Evolutionary conservation across 768 basidiomycete species (phyloP).

Genomic region (Sutorius australiensis): DNA sequence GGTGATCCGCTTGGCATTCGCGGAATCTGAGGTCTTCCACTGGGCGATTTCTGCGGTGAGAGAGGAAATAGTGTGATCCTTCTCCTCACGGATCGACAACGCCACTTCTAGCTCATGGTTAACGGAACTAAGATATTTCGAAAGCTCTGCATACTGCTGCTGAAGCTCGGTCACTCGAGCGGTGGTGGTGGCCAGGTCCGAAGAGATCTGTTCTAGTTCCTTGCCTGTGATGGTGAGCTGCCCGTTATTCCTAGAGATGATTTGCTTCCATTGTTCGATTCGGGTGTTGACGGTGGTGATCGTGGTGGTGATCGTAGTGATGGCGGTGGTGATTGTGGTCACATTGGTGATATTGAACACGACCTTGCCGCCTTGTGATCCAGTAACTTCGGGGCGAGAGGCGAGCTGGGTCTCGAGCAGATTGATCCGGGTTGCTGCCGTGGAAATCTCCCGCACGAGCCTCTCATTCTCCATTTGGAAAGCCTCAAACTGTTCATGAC

Average conservation of each 20-base stretch:
- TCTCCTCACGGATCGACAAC: not conserved
- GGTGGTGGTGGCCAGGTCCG: not conserved
- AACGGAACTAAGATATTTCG: not conserved
- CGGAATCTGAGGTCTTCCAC: not conserved
- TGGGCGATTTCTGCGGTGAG: not conserved
- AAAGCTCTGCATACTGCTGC: not conserved
- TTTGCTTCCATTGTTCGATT: not conserved
- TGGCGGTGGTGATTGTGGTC: not conserved
- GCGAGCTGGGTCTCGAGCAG: not conserved
- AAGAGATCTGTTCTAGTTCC: constrained; percentile 7
- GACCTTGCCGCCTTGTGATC: not conserved
- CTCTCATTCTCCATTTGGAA: not conserved
- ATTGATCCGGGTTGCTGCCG: not conserved
- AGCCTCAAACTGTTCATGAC: not conserved
- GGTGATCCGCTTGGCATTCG: not conserved
- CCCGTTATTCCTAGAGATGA: not conserved
- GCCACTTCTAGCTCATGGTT: not conserved
- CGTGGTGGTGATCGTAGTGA: not conserved
- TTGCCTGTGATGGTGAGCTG: not conserved
- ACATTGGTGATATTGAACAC: not conserved
- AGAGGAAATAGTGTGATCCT: not conserved
- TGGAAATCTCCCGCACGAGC: not conserved
- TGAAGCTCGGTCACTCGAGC: constrained; percentile 1
- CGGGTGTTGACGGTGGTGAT: constrained; percentile 1
- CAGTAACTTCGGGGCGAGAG: no score